Evolutionary conservation across 352 stramenopile species (phyloP).

Genomic region (Thraustochytrium striatum): DNA sequence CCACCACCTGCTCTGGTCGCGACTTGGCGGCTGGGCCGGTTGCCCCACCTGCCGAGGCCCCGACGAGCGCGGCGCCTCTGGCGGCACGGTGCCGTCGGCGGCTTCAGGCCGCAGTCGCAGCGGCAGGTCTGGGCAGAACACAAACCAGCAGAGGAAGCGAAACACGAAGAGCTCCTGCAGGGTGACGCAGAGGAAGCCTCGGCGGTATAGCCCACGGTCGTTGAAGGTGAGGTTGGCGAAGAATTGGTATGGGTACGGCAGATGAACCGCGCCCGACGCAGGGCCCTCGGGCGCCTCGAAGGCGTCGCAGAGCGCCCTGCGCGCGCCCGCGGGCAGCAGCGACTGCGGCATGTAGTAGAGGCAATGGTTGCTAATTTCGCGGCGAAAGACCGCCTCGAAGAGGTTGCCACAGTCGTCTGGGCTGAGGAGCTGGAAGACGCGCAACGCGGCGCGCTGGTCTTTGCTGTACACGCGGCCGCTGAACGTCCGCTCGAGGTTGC

Average conservation of each 20-base stretch:
- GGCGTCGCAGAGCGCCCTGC: background rate
- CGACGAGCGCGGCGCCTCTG: background rate
- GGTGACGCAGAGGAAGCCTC: too few relatives aligned
- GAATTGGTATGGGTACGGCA: too few relatives aligned
- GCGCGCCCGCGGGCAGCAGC: background rate
- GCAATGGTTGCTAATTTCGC: background rate
- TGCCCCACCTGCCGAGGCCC: background rate
- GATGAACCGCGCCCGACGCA: background rate
- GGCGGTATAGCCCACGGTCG: too few relatives aligned
- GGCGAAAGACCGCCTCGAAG: constrained; percentile 22
- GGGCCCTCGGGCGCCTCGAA: background rate
- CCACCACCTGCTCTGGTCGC: background rate
- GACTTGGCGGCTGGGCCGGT: background rate
- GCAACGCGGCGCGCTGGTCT: constrained; percentile 12
- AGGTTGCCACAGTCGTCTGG: constrained; percentile 16
- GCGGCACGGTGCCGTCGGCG: too few relatives aligned
- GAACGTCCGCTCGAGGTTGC: constrained; percentile 11
- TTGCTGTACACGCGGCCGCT: background rate
- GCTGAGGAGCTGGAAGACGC: constrained; percentile 27
- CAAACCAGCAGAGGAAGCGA: constrained; percentile 19
- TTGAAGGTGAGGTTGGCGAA: too few relatives aligned
- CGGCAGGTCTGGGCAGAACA: background rate
- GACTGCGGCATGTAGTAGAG: background rate
- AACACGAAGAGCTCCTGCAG: constrained; percentile 37
- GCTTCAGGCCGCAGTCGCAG: background rate